Base-by-base conservation (phyloP, 1,284 basidiomycete genomes). In the Singerocomus inundabilis region DNA sequence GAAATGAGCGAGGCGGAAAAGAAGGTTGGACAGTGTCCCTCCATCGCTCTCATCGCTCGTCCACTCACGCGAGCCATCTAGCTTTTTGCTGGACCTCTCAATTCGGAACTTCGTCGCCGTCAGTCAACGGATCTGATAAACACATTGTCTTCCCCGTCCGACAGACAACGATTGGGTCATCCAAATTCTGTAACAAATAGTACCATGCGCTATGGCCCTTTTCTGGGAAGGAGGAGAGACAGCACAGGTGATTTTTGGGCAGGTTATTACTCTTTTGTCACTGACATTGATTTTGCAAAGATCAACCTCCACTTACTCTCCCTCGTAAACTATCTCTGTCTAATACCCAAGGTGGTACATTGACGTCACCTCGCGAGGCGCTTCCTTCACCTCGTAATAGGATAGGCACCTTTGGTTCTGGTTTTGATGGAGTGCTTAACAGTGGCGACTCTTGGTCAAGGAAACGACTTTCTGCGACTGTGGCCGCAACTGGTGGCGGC, bases 1-100 rank as follows among this genome's bases (percentile, higher is more conserved):
- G 92, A 93, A 58, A 79, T 89, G 78, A 75, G 74, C 49, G 91
- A 93, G 51, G 73, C 73, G n/a, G 92, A 95, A 76, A 92, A 87
- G 76, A 94, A 92, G 86, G 92, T 93, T 60, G 58, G 78, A 66
- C 49, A 38, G 36, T 42, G 15, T 49, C 46, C 24, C 24, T 51
- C 33, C 29, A 33, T 49, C 21, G 48, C 51, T 58, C 34, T 43
- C 32, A 15, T 40, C 38, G 26, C 33, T 47, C 52, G 35, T 51
- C 54, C 44, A 46, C 64, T 68, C 66, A 67, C 66, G 50, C 55
- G 66, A 66, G 49, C 53, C 50, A 51, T 56, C 45, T 58, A 90
- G 86, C 78, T 89, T 57, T 89, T 88, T 66, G 71, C 82, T 57
- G 80, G 84, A 38, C 75, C 86, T 57, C 75, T 90, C 58, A 89